Evolutionary conservation across 805 yeast genomes (phyloP).

Genomic region (Myxozyma mucilagina): DNA sequence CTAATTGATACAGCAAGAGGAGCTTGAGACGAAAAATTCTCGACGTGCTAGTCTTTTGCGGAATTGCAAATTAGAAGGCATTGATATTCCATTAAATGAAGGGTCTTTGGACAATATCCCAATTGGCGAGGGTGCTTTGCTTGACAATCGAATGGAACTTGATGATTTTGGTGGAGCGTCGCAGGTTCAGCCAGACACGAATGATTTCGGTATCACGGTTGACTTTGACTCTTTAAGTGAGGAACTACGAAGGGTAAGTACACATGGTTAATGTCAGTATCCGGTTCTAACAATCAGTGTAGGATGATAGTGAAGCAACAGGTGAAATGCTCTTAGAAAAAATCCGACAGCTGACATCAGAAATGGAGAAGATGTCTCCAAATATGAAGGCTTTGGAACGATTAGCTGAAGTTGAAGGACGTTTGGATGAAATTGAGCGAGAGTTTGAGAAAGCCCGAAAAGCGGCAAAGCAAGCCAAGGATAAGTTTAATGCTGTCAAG

Average conservation of each 20-base stretch:
- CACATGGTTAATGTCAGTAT: conserved; percentile 41
- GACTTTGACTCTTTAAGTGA: conserved; percentile 54
- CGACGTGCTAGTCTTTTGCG: conserved; percentile 62
- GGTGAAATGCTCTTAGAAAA: conserved; percentile 34
- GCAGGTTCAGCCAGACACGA: conserved; percentile 7
- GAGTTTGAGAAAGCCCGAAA: conserved; percentile 65
- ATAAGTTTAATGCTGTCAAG: conserved; percentile 61
- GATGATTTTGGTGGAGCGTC: conserved; percentile 35
- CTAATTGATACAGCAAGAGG: conserved; percentile 23
- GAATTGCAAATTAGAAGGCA: conserved; percentile 72
- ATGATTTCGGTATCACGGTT: conserved; percentile 46
- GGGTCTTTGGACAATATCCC: conserved; percentile 65
- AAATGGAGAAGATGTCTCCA: conserved; percentile 59
- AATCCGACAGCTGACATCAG: conserved; percentile 36
- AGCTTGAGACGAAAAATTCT: conserved; percentile 32
- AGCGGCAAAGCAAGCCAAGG: conserved; percentile 55
- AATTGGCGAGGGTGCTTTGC: conserved; percentile 50
- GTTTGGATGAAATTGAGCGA: conserved; percentile 59
- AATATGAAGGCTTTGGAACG: conserved; percentile 79
- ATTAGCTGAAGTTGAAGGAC: conserved; percentile 63
- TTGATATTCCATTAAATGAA: conserved; percentile 59
- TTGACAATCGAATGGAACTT: conserved; percentile 39
- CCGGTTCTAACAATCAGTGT: conserved; percentile 22
- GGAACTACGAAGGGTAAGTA: conserved; percentile 44
- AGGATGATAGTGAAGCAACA: conserved; percentile 32